These are phyloP conservation scores for Clonostachys rosea DNA, from an alignment of 2,329 filamentous ascomycete genomes.

Conservation along the genomic window DNA sequence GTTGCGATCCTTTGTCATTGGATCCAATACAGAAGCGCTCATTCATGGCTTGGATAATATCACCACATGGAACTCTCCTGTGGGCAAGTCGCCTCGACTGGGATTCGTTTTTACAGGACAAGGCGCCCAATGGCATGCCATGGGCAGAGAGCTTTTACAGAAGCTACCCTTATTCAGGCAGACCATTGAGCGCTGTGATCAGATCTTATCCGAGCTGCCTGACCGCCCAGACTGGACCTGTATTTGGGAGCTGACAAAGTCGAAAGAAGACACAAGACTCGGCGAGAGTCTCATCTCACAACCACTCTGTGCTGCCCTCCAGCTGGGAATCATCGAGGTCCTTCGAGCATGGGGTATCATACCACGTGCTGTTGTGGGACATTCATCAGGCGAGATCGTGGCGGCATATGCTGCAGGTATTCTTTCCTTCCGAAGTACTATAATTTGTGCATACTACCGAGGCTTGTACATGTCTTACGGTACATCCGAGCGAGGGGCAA, in stretches of 20 bases:
- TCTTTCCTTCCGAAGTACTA: conserved; percentile 20
- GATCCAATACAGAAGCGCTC: not conserved
- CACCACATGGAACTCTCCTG: not conserved
- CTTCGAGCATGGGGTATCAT: conserved; percentile 24
- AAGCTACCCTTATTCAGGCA: conserved; percentile 4
- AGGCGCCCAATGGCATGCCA: conserved; percentile 15
- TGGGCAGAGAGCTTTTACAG: conserved; percentile 13
- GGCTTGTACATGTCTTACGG: conserved; percentile 12
- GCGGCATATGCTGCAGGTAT: conserved; percentile 32
- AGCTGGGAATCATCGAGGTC: conserved; percentile 29
- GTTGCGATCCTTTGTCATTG: conserved; percentile 1
- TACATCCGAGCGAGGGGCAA: conserved; percentile 12
- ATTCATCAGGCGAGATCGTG: conserved; percentile 37
- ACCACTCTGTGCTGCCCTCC: conserved; percentile 32
- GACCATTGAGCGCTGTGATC: conserved; percentile 16
- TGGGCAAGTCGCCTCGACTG: conserved; percentile 13
- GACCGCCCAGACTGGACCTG: conserved; percentile 2
- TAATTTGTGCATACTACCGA: conserved; percentile 19
- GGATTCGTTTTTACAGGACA: conserved; percentile 20
- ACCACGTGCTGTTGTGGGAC: conserved; percentile 28
- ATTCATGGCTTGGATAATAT: conserved; percentile 9
- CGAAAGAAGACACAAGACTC: conserved; percentile 11
- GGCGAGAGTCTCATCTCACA: conserved; percentile 21
- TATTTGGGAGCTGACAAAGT: conserved; percentile 20
- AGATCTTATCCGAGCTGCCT: conserved; percentile 10